phyloP scores from a whole-genome alignment of 108 stramenopile species.

The Cyclotella sp. region DNA sequence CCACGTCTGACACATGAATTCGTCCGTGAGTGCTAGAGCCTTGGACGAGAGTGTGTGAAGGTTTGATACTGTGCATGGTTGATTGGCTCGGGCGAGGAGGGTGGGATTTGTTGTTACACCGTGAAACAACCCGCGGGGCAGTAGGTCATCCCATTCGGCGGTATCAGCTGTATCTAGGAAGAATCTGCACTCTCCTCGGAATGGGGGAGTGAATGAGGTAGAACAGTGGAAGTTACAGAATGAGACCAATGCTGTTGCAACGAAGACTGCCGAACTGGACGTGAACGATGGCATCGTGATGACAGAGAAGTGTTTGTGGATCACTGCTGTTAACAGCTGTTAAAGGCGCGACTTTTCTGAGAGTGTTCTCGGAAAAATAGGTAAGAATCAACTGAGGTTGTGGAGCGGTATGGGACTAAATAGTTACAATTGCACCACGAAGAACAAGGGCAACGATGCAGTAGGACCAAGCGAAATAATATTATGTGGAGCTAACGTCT shows the following conservation, averaged over 20 bases:
- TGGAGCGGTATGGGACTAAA: too few species aligned
- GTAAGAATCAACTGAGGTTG: too few species aligned
- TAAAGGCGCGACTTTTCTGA: too few species aligned
- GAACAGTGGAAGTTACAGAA: not conserved
- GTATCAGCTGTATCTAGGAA: slow-evolving; percentile 74
- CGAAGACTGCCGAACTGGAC: not conserved
- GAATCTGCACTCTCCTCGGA: slow-evolving; percentile 58
- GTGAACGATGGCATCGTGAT: not conserved
- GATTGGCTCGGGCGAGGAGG: slow-evolving; percentile 57
- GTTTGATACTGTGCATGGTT: slow-evolving; percentile 61
- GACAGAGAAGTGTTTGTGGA: not conserved
- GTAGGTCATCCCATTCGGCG: slow-evolving; percentile 59
- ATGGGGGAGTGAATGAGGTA: slow-evolving; percentile 36
- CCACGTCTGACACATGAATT: slow-evolving; percentile 84
- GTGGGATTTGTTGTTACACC: slow-evolving; percentile 78
- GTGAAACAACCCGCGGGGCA: slow-evolving; percentile 70
- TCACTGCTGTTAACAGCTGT: too few species aligned
- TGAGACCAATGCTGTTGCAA: not conserved
- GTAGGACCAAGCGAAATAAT: too few species aligned
- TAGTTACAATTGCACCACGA: too few species aligned
- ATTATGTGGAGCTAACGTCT: too few species aligned
- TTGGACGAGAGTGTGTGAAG: slow-evolving; percentile 50
- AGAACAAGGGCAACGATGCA: too few species aligned
- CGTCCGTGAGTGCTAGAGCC: slow-evolving; percentile 53
- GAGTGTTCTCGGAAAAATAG: too few species aligned